Base-by-base conservation (phyloP, 345 rosid genomes). In the Moricandia arvensis region DNA sequence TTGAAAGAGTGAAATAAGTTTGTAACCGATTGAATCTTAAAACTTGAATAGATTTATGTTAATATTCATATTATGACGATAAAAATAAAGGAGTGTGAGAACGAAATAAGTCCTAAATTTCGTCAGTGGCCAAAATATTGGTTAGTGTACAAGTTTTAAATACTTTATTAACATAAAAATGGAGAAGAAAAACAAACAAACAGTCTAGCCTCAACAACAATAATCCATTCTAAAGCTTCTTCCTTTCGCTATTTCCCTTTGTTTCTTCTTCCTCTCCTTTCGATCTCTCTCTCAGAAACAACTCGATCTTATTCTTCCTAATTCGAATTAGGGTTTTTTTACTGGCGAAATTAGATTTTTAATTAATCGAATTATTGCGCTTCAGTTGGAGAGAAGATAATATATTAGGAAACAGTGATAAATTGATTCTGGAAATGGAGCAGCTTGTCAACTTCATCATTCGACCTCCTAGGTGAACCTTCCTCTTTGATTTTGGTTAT, bases 371-470 rank as follows among this genome's bases (percentile, higher is more conserved):
- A 59, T 69, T 54, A 12, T 53, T 13, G 9, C n/a, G 15, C 12
- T 63, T 69, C 43, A 24, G 37, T 10, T 68, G n/a, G 49, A 43
- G 49, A 9, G 10, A 37, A 30, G 63, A 18, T 6, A 37, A 16
- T 2, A 60, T 54, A 69, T 69, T 66, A 76, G 71, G 29, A 13
- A 63, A 8, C 13, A 31, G 64, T 76, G 8, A 7, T 67, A 29
- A 47, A 21, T 13, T 34, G 72, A 80, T 84, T 84, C 83, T 51
- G 13, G 6, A 21, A 58, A 63, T 79, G 81, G 81, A 79, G 81
- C 81, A 79, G 60, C 96, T 95, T 75, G 88, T 95, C 27, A 95
- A 83, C 90, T 95, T 95, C 80, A 89, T 95, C 18, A 91, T 95
- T 73, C 90, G 99, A 64, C 99, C 99, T 65, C 96, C 99, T 80